These are phyloP conservation scores for Albophoma yamanashiensis DNA, from an alignment of 2,329 filamentous ascomycete species.

Conservation along the genomic window DNA sequence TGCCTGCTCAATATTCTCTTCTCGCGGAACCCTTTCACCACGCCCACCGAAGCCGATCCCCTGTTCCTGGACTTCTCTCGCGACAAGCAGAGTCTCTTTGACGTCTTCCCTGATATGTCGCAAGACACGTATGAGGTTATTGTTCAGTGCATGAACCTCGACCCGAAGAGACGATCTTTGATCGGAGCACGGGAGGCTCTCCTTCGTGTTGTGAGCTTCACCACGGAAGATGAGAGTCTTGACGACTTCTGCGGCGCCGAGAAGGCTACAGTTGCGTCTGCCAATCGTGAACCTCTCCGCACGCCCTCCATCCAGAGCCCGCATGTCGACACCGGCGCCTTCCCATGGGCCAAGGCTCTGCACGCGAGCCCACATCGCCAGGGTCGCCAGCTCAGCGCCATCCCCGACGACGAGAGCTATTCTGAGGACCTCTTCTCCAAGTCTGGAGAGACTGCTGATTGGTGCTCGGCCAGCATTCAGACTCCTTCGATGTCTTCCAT, in stretches of 20 bases:
- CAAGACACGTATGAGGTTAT: slow-evolving; percentile 96
- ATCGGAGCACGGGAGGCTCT: slow-evolving; percentile 68
- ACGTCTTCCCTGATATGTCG: slow-evolving; percentile 97
- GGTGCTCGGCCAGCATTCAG: slow-evolving; percentile 67
- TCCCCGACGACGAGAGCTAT: slow-evolving; percentile 71
- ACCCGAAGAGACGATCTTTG: slow-evolving; percentile 81
- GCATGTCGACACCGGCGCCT: slow-evolving; percentile 67
- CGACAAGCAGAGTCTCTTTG: slow-evolving; percentile 92
- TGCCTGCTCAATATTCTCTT: slow-evolving; percentile 95
- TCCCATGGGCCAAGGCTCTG: slow-evolving; percentile 90
- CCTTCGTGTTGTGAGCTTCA: slow-evolving; percentile 76
- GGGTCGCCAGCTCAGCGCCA: slow-evolving; percentile 77
- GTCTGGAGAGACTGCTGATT: slow-evolving; percentile 62
- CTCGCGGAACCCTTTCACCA: slow-evolving; percentile 90
- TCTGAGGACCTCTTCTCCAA: slow-evolving; percentile 77
- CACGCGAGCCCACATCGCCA: slow-evolving; percentile 59
- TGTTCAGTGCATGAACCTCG: slow-evolving; percentile 79
- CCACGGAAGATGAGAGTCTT: slow-evolving; percentile 78
- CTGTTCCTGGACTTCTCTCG: slow-evolving; percentile 87
- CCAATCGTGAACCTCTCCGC: slow-evolving; percentile 88
- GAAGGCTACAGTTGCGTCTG: slow-evolving; percentile 65
- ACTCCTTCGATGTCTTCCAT: slow-evolving; percentile 78
- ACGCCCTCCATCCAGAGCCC: slow-evolving; percentile 92
- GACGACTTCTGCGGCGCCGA: slow-evolving; percentile 91
- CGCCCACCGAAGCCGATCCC: slow-evolving; percentile 80